These are phyloP conservation scores for Monosporascus ibericus DNA, from an alignment of 2,329 filamentous ascomycete species.

Conservation along the genomic window DNA sequence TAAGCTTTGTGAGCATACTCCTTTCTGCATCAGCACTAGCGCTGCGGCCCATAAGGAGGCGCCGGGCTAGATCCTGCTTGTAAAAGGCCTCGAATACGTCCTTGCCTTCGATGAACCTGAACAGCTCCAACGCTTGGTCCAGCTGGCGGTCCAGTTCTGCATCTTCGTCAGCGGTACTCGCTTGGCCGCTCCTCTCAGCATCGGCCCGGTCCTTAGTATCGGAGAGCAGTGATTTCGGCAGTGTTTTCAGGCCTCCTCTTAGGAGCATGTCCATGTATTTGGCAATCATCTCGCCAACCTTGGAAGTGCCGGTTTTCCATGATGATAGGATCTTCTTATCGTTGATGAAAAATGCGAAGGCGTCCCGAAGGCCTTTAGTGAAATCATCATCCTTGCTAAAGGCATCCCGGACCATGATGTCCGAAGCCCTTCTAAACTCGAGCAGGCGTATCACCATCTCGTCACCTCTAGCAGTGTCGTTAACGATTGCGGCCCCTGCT, in stretches of 20 bases:
- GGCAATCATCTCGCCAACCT: constrained; percentile 97
- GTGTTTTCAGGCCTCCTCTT: constrained; percentile 77
- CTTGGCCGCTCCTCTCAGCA: constrained; percentile 56
- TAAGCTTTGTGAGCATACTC: constrained; percentile 88
- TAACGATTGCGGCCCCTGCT: constrained; percentile 71
- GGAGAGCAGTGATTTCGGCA: constrained; percentile 63
- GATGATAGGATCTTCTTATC: constrained; percentile 67
- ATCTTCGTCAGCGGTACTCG: constrained; percentile 77
- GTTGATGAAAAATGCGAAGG: constrained; percentile 90
- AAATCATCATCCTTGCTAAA: constrained; percentile 76
- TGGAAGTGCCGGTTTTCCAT: constrained; percentile 80
- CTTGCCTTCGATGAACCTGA: constrained; percentile 95
- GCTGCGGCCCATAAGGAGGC: constrained; percentile 85
- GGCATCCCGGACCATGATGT: constrained; percentile 68
- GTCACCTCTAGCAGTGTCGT: constrained; percentile 69
- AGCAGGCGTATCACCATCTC: constrained; percentile 84
- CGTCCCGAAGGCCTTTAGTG: constrained; percentile 71
- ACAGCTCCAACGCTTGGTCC: constrained; percentile 87
- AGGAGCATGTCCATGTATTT: constrained; percentile 92
- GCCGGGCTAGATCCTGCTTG: constrained; percentile 89
- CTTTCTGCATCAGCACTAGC: constrained; percentile 93
- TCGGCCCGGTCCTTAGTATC: constrained; percentile 51
- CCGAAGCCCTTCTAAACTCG: constrained; percentile 71
- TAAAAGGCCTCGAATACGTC: constrained; percentile 98
- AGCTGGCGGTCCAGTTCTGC: constrained; percentile 86